A percentile compares a stretch with the other conserved stretches of the same genome.
phyloP scores from a whole-genome alignment of 75 land plant genomes.

The Picea glauca region DNA sequence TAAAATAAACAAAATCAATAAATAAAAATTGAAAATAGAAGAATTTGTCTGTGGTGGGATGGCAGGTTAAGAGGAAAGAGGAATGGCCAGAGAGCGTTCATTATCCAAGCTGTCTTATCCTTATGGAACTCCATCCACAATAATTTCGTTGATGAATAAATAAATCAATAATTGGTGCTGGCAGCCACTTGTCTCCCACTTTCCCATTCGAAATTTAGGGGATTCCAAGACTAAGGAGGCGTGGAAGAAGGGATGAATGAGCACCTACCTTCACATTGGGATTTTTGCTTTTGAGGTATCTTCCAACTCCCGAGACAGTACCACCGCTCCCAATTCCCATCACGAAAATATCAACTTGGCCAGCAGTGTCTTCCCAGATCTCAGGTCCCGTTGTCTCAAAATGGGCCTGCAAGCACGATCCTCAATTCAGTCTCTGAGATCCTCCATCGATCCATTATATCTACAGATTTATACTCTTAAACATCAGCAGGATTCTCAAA shows the following conservation, averaged over 20 bases:
- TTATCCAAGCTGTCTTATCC: too few relatives aligned
- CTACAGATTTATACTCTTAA: background rate
- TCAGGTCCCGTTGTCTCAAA: conserved; percentile 93
- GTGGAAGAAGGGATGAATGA: background rate
- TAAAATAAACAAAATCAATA: too few relatives aligned
- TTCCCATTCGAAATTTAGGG: too few relatives aligned
- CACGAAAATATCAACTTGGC: conserved; percentile 83
- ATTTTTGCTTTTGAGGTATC: conserved; percentile 73
- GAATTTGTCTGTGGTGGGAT: too few relatives aligned
- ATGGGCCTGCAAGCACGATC: conserved; percentile 48
- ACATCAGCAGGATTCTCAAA: background rate
- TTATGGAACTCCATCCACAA: too few relatives aligned
- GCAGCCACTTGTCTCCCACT: too few relatives aligned
- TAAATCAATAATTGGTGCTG: too few relatives aligned
- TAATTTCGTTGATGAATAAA: too few relatives aligned
- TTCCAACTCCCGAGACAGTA: conserved; percentile 88
- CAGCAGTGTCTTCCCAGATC: conserved; percentile 85
- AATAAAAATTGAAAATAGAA: too few relatives aligned
- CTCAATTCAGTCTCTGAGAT: background rate
- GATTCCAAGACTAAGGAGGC: background rate
- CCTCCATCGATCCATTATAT: too few relatives aligned
- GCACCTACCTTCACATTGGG: conserved; percentile 77
- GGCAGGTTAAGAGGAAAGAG: too few relatives aligned
- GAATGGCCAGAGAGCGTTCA: too few relatives aligned
- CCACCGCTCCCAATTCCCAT: conserved; percentile 97